These are phyloP conservation scores for Lenwebbia sp. DNA, from an alignment of 345 rosid genomes.

Conservation along the genomic window DNA sequence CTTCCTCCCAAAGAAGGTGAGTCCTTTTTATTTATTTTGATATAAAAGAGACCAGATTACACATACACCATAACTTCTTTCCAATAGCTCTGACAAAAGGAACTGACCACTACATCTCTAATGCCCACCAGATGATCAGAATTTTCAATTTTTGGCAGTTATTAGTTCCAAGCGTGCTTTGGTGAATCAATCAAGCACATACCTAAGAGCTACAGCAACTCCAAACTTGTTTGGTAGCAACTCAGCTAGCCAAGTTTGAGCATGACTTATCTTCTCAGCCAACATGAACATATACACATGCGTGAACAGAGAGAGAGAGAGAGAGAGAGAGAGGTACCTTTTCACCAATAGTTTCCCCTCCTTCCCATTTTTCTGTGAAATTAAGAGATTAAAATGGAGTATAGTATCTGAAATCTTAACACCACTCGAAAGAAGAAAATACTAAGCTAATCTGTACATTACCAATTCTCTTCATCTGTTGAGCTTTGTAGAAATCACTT, in stretches of 20 bases:
- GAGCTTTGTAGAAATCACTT: slow-evolving; percentile 40
- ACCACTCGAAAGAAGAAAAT: background rate
- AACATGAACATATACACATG: background rate
- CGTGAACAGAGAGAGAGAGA: background rate
- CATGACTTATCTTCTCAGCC: background rate
- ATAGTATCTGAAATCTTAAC: background rate
- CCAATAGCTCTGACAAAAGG: background rate
- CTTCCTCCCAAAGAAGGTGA: background rate
- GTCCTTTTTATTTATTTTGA: background rate
- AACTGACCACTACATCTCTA: background rate
- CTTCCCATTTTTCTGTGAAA: slow-evolving; percentile 57
- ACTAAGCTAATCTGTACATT: slow-evolving; percentile 1
- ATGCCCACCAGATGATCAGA: background rate
- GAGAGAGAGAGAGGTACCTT: slow-evolving; percentile 30
- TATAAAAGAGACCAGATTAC: background rate
- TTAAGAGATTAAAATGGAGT: background rate
- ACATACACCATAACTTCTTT: background rate
- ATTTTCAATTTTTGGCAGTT: background rate
- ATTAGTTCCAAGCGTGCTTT: background rate
- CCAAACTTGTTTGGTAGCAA: background rate
- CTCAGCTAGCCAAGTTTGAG: background rate
- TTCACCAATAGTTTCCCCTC: slow-evolving; percentile 70
- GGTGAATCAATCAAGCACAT: background rate
- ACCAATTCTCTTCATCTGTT: slow-evolving; percentile 60
- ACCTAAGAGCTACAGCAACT: background rate